These are phyloP conservation scores for Pseudocercospora musae DNA, from an alignment of 2,329 filamentous ascomycete species.

Conservation along the genomic window DNA sequence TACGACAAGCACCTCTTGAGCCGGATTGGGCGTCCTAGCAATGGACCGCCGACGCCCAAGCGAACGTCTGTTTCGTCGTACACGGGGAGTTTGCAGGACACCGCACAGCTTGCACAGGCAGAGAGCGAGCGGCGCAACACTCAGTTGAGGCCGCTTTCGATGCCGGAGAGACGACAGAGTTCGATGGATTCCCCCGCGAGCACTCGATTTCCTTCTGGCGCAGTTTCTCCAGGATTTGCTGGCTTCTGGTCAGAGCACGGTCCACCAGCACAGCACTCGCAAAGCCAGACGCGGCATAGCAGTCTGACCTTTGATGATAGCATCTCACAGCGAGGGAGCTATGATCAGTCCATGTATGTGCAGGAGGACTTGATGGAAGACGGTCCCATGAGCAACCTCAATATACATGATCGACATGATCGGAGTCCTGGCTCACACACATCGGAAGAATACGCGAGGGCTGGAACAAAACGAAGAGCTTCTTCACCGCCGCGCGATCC, in stretches of 20 bases:
- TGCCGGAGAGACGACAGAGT: slow-evolving; percentile 41
- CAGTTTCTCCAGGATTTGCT: slow-evolving; percentile 44
- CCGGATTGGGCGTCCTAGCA: slow-evolving; percentile 55
- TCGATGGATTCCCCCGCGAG: slow-evolving; percentile 41
- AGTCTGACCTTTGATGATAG: slow-evolving; percentile 42
- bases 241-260: slow-evolving; percentile 43
- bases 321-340: slow-evolving; percentile 58
- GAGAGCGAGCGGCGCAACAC: slow-evolving; percentile 42
- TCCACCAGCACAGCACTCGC: slow-evolving; percentile 24
- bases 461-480: slow-evolving; percentile 62
- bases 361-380: slow-evolving; percentile 55
- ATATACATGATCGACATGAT: slow-evolving; percentile 50
- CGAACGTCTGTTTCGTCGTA: slow-evolving; percentile 37
- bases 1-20: slow-evolving; percentile 62
- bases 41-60: slow-evolving; percentile 52
- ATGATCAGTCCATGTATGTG: slow-evolving; percentile 58
- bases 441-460: slow-evolving; percentile 46
- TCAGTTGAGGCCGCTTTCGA: slow-evolving; percentile 44
- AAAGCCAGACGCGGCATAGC: slow-evolving; percentile 39
- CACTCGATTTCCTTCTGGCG: slow-evolving; percentile 40
- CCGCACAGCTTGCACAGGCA: slow-evolving; percentile 36
- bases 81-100: slow-evolving; percentile 27
- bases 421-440: slow-evolving; percentile 40
- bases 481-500: slow-evolving; percentile 61
- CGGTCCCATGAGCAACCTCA: slow-evolving; percentile 49